A percentile compares a stretch with the other conserved stretches of the same genome.
Conservation (phyloP, 164 flowering plant species). For the Tetrastigma voinierianum region DNA sequence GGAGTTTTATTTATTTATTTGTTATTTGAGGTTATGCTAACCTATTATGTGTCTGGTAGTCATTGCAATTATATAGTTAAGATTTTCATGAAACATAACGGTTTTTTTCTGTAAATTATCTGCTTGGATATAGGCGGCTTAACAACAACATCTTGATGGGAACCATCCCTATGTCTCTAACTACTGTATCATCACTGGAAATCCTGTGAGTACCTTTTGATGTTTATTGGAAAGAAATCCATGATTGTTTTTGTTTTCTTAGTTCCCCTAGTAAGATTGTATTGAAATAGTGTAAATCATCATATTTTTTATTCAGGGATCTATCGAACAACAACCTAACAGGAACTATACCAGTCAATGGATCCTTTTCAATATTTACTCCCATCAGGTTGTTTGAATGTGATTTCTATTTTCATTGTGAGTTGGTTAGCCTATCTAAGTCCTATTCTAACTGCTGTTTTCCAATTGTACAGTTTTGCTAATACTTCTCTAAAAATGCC, state of each 20-base stretch:
- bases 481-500: too few species aligned
- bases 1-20: too few species aligned
- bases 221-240: neutral
- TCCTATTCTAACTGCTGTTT: too few species aligned
- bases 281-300: neutral
- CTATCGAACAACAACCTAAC: constrained; percentile 54
- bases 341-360: constrained; percentile 61
- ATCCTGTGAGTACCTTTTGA: constrained; percentile 53
- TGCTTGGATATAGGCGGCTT: constrained; percentile 65
- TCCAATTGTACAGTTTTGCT: too few species aligned
- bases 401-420: neutral
- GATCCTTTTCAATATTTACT: constrained; percentile 67
- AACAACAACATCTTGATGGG: constrained; percentile 67
- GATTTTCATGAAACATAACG: neutral
- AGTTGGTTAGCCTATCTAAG: too few species aligned
- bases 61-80: too few species aligned
- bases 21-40: too few species aligned
- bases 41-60: too few species aligned
- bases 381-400: constrained; percentile 50
- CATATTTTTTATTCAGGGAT: constrained; percentile 43
- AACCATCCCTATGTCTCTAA: constrained; percentile 52
- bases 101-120: constrained; percentile 1
- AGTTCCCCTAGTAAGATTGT: neutral
- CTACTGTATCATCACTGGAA: constrained; percentile 47
- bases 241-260: neutral